Evolutionary conservation across 768 basidiomycete genomes (phyloP), one percentile per base, ranked within the genome.

Genomic region (Lyophyllum decastes): DNA sequence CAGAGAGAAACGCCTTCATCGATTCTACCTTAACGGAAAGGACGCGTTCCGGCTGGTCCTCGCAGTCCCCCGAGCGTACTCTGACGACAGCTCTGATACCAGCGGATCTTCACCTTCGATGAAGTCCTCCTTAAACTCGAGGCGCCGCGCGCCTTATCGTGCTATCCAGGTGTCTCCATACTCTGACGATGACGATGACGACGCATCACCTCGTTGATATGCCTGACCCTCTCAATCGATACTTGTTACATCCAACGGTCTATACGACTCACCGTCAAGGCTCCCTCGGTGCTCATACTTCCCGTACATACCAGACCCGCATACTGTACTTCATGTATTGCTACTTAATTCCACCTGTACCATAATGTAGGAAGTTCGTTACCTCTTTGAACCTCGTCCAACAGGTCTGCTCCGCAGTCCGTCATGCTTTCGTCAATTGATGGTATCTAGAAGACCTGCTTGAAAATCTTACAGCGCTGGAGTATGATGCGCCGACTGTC

Each of bases 1-100:
- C 24, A 86, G 93, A 41, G 95, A 98, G 77, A 98, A 98, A 70
- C 87, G 95, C 4, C 80, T 99, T 17, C 88, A 89, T 69, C 85
- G 97, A 1, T 99, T 98, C 75, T 98, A 99, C 67, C 84, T 98
- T 63, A 99, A 97, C 68, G 94, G 93, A 46, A 98, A 98, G 73
- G 95, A 98, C 68, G 95, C 95, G 0, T 97, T 92, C 67, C 81
- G 93, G 38, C 84, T 95, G 48, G 84, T 92, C 21, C 84, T 92
- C 45, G 74, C 82, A 27, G 72, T 91, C 5, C 81, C 85, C 11
- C 75, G 68, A 5, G 48, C 72, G 4, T 68, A 72, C 46, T 74
- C 76, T 14, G 77, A 73, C 52, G 70, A 73, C 55, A 61, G 66
- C 35, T 74, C 73, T 0, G 72, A 73, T 38, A 64, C 59, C 30